Base-by-base conservation (phyloP, 2,329 filamentous ascomycete species). In the Paecilomyces sp. region DNA sequence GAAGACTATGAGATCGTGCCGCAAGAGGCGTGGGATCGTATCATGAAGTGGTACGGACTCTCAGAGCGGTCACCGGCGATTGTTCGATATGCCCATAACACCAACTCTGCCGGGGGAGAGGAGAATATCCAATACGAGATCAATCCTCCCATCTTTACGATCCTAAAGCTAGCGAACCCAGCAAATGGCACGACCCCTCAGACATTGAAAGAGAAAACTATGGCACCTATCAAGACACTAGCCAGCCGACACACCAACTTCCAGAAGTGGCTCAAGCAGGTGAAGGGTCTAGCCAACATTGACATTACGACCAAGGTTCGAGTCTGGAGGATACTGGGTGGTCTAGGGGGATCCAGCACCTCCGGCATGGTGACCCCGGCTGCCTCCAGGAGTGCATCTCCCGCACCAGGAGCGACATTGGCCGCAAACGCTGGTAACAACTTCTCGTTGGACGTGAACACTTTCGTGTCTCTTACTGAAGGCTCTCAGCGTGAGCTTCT, bases 21-120 rank as follows among this genome's bases (percentile, higher is more conserved):
- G 1, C 80, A 85, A 62, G 84, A 88, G 59, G 92, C 91, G 3
- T 97, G 92, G 91, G 84, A 91, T 57, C 77, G 92, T 62, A 84
- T 97, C 24, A 77, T 89, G 61, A 82, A 85, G 55, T 95, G 91
- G 91, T 95, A 97, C 68, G 91, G 91, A 12, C 70, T 93, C 59
- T 85, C 84, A 60, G 77, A 85, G 15, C 86, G 85, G 34, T 88
- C 91, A 57, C 79, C 86, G 8, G 82, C 89, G 53, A 92, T 97
- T 64, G 77, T 85, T 54, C 87, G 94, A 61, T 84, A 83, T 65
- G 92, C 89, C 41, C 89, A 93, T 74, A 89, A 96, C 73, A 92
- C 88, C 28, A 76, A 68, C 31, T 83, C 86, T 7, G 79, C 81
- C 1, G 82, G 84, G 50, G 82, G 81, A 1, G 69, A 76, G n/a